Evolutionary conservation across 1,139 yeast genomes (phyloP).

Genomic region (Arxiozyma heterogenica): DNA sequence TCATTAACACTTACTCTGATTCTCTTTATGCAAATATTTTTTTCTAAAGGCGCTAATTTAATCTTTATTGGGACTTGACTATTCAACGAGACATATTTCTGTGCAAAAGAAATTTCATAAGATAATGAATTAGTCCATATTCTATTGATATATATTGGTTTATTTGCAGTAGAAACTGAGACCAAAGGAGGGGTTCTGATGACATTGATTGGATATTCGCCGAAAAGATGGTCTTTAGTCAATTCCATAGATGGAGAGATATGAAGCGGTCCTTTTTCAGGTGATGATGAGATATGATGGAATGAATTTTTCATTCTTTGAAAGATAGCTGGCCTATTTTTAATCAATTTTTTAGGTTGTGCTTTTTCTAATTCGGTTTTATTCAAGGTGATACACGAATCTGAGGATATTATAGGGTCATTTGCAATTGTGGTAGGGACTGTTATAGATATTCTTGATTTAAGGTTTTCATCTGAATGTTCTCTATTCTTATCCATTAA

Average conservation of each 20-base stretch:
- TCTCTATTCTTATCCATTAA: not conserved
- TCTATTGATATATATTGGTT: slow-evolving; percentile 75
- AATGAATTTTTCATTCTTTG: slow-evolving; percentile 21
- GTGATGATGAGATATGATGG: slow-evolving; percentile 7
- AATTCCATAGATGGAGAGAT: slow-evolving; percentile 1
- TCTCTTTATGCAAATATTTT: slow-evolving; percentile 61
- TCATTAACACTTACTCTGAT: slow-evolving; percentile 67
- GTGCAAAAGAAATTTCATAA: slow-evolving; percentile 71
- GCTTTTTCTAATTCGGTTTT: slow-evolving; percentile 9
- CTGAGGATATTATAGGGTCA: not conserved
- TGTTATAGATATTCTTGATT: not conserved
- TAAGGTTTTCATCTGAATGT: not conserved
- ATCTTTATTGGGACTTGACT: slow-evolving; percentile 53
- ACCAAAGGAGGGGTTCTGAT: slow-evolving; percentile 74
- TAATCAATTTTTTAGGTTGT: slow-evolving; percentile 8
- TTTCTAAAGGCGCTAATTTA: slow-evolving; percentile 65
- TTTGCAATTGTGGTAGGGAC: not conserved
- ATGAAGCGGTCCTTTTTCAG: slow-evolving; percentile 9
- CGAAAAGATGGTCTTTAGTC: slow-evolving; percentile 11
- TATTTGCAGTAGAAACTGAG: slow-evolving; percentile 65
- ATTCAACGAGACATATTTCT: slow-evolving; percentile 66
- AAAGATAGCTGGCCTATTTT: slow-evolving; percentile 12
- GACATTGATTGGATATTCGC: slow-evolving; percentile 27
- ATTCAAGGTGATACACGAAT: not conserved
- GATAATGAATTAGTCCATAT: slow-evolving; percentile 77